Evolutionary conservation across 2,329 filamentous ascomycete genomes (phyloP).

Genomic region (Sarocladiaceae sp.): DNA sequence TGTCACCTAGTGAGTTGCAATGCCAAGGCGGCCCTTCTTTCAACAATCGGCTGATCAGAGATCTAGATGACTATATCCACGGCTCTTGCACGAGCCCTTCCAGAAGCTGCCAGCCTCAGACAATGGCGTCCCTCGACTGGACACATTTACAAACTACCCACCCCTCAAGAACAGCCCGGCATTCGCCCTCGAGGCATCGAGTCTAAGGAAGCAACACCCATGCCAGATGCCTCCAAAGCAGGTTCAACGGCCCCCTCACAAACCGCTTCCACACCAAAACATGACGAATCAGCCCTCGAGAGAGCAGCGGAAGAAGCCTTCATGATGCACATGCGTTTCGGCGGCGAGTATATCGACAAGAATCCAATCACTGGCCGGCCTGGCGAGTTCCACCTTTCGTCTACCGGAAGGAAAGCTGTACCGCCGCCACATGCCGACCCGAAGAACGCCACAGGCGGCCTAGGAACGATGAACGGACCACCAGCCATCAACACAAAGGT

Average conservation of each 20-base stretch:
- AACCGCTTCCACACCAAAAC: constrained; percentile 23
- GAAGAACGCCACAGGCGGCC: constrained; percentile 19
- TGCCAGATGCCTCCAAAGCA: constrained; percentile 31
- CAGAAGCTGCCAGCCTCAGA: constrained; percentile 42
- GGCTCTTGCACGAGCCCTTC: constrained; percentile 46
- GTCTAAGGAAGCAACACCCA: constrained; percentile 41
- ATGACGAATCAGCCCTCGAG: constrained; percentile 34
- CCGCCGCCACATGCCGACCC: constrained; percentile 24
- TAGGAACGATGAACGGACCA: constrained; percentile 27
- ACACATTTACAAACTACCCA: constrained; percentile 47
- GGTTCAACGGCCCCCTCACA: constrained; percentile 5
- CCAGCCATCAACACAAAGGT: constrained; percentile 34
- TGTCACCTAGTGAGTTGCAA: constrained; percentile 45
- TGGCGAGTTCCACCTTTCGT: constrained; percentile 58
- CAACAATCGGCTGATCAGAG: background rate
- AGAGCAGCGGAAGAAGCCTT: constrained; percentile 53
- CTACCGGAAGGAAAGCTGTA: constrained; percentile 47
- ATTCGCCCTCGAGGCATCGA: constrained; percentile 25
- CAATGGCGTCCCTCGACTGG: constrained; percentile 50
- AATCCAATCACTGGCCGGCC: constrained; percentile 62
- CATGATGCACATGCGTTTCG: constrained; percentile 49
- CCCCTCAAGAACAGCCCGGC: constrained; percentile 24
- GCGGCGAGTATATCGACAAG: constrained; percentile 61
- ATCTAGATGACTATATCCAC: constrained; percentile 49
- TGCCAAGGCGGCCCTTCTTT: background rate